Evolutionary conservation across 2,329 filamentous ascomycete species (phyloP).

Genomic region (Penicillium glabrum): DNA sequence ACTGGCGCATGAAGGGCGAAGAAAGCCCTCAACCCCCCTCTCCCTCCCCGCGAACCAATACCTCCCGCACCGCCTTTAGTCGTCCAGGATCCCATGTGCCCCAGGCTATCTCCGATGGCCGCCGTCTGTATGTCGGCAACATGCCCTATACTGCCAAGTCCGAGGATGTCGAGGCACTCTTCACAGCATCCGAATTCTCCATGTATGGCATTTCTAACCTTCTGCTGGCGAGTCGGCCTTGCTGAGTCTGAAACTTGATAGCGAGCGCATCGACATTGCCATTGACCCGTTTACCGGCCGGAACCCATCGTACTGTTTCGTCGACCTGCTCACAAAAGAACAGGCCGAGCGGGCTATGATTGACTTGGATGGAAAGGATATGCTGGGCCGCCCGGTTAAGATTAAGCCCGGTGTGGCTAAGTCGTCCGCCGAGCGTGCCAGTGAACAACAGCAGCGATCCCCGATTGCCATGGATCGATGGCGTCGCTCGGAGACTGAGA

Average conservation of each 20-base stretch:
- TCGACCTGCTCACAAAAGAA: conserved; percentile 61
- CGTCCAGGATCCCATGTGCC: conserved; percentile 32
- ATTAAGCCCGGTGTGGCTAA: conserved; percentile 66
- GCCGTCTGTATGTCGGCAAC: conserved; percentile 56
- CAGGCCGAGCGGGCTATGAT: conserved; percentile 59
- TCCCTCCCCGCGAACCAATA: conserved; percentile 30
- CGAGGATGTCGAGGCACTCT: conserved; percentile 51
- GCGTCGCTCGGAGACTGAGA: conserved; percentile 41
- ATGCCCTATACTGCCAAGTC: conserved; percentile 55
- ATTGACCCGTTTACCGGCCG: conserved; percentile 66
- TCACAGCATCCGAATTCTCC: conserved; percentile 40
- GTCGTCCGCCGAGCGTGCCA: conserved; percentile 30
- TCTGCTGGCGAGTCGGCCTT: not conserved
- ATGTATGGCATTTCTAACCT: conserved; percentile 29
- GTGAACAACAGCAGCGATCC: conserved; percentile 12
- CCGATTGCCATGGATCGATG: conserved; percentile 42
- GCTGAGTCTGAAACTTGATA: conserved; percentile 30
- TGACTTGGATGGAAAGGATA: conserved; percentile 54
- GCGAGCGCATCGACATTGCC: conserved; percentile 65
- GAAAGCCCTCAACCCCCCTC: conserved; percentile 32
- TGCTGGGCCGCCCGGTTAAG: conserved; percentile 62
- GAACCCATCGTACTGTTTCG: conserved; percentile 74
- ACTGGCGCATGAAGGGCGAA: conserved; percentile 44
- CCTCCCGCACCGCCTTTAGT: conserved; percentile 33
- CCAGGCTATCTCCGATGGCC: conserved; percentile 41